Percentiles rank a stretch among this genome's conserved stretches.
These are phyloP conservation scores for Tritrichomonas musculus DNA, from an alignment of 208 protist genomes.

Conservation along the genomic window DNA sequence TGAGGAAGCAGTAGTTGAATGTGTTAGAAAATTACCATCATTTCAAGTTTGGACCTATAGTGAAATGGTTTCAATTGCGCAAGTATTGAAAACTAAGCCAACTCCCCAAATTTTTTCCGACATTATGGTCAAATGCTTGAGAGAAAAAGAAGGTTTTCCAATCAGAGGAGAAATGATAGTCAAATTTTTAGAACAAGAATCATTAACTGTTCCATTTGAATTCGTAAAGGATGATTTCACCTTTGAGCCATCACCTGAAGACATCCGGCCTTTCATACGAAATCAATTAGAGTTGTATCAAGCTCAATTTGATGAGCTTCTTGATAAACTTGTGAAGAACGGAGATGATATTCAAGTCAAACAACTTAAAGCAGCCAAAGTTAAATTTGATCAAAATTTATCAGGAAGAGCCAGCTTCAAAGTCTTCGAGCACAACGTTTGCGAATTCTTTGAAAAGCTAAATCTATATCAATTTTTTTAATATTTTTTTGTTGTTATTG, in stretches of 20 bases:
- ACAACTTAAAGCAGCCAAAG: neutral
- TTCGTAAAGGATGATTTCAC: neutral
- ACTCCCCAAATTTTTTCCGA: neutral
- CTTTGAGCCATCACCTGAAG: neutral
- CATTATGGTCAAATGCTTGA: neutral
- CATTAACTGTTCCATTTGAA: neutral
- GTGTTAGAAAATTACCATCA: neutral
- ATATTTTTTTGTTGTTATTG: neutral
- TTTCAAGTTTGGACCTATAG: neutral
- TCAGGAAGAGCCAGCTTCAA: neutral
- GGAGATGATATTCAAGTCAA: constrained; percentile 11
- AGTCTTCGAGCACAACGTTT: neutral
- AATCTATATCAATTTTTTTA: neutral
- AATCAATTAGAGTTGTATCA: neutral
- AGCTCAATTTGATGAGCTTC: neutral
- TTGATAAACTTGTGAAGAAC: neutral
- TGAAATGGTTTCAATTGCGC: neutral
- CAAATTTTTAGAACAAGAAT: neutral
- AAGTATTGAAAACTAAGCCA: neutral
- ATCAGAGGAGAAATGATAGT: neutral
- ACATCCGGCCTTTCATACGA: neutral
- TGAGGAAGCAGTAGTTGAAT: neutral
- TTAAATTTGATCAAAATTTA: neutral
- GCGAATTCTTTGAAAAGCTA: neutral
- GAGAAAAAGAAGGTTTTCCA: neutral